Evolutionary conservation across 1,284 basidiomycete species (phyloP), one percentile per base, ranked within the genome.

Genomic region (Ustilago bromivora): DNA sequence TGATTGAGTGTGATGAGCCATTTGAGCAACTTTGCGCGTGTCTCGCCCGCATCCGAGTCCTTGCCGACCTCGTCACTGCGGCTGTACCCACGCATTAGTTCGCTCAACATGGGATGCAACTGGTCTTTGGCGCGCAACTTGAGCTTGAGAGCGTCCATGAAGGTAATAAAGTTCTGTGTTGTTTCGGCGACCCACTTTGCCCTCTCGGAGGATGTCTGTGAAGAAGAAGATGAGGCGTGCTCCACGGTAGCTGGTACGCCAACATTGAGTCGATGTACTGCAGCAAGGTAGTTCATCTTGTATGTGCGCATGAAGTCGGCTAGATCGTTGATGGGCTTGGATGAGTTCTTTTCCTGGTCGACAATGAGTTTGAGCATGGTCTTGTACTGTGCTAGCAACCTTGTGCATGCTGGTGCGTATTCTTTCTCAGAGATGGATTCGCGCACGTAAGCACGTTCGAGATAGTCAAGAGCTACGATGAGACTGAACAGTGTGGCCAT

Each of bases 141-240:
- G 67, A 98, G 89, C 85, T 96, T 96, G 56, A 98, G 89, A 0
- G 96, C 96, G 82, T 99, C 96, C 94, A 98, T 98, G 79, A 99
- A 96, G 0, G 96, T 98, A 82, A 99, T 99, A 81, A 98, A 99
- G 84, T 63, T 87, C 88, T 97, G 94, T 0, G 97, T 99, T 4
- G 96, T 98, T 87, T 98, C 95, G 5, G 96, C 96, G n/a, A 99
- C 95, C 92, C 94, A 95, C 87, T 98, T 96, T 35, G 94, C 94
- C 0, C 94, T 94, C 87, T 98, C 95, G 5, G 92, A 92, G 1
- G 87, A 87, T 0, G 73, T 61, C 46, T 73, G 76, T 1, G 82
- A 57, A 89, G 93, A 66, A 0, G 66, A 61, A 1, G 78, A 72
- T 88, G 94, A 86, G 9, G 88, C 87, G 85, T 99, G 96, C 86